Evolutionary conservation across 163 green algal genomes (phyloP).

Genomic region (Chlamydomonas reinhardtii): DNA sequence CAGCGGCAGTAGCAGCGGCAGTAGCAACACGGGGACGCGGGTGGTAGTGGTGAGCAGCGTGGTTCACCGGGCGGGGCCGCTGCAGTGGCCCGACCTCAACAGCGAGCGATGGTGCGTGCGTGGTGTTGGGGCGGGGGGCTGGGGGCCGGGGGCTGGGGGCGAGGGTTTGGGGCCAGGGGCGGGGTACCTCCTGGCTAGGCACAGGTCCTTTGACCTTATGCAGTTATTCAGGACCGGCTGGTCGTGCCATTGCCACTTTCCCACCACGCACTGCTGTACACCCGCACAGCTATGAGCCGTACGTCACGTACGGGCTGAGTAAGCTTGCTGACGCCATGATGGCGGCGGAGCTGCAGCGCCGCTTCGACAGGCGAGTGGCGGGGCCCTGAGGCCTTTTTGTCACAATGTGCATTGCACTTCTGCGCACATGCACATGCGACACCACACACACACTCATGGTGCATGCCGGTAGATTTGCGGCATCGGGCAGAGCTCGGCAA

Average conservation of each 20-base stretch:
- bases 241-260: too few relatives aligned
- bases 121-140: neutral
- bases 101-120: neutral
- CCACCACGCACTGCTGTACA: neutral
- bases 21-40: neutral
- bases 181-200: too few relatives aligned
- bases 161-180: too few relatives aligned
- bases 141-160: too few relatives aligned
- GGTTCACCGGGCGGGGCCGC: constrained; percentile 64
- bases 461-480: too few relatives aligned
- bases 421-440: too few relatives aligned
- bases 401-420: too few relatives aligned
- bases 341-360: constrained; percentile 62
- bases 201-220: too few relatives aligned
- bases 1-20: constrained; percentile 5
- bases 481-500: too few relatives aligned
- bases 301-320: constrained; percentile 60
- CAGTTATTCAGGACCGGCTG: too few relatives aligned
- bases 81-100: constrained; percentile 68
- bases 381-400: too few relatives aligned
- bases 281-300: constrained; percentile 63
- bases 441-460: too few relatives aligned
- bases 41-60: constrained; percentile 68
- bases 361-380: constrained; percentile 60
- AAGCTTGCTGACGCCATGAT: constrained; percentile 65